Conservation (phyloP, 805 yeast genomes). For the Starmerella davenportii region DNA sequence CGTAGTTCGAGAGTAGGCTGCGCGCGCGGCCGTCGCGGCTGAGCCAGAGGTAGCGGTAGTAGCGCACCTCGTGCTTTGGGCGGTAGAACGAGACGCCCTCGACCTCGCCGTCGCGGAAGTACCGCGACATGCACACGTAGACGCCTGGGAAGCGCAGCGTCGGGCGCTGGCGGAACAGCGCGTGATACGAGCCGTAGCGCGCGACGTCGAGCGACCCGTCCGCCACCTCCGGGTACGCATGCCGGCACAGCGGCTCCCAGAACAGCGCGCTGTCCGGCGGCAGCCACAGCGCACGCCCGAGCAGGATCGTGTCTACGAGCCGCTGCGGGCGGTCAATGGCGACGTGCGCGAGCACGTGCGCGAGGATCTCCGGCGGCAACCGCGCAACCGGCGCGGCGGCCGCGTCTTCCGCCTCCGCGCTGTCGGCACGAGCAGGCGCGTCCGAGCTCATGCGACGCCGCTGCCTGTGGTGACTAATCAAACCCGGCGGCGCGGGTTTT, state of each 20-base stretch:
- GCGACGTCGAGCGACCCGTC: constrained; percentile 5
- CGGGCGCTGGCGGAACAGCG: constrained; percentile 49
- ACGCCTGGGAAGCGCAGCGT: constrained; percentile 65
- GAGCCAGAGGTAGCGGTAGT: constrained; percentile 71
- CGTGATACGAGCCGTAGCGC: constrained; percentile 24
- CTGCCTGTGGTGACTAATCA: too few species aligned
- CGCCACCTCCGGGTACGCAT: constrained; percentile 9
- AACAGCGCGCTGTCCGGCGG: constrained; percentile 14
- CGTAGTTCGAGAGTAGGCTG: constrained; percentile 49
- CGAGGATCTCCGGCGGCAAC: constrained; percentile 19
- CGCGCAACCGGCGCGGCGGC: too few species aligned
- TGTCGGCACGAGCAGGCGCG: too few species aligned
- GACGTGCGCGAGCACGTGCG: constrained; percentile 17
- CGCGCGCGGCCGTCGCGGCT: constrained; percentile 60
- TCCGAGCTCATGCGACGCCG: too few species aligned
- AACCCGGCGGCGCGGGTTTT: too few species aligned
- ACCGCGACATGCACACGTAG: constrained; percentile 70
- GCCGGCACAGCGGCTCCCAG: constrained; percentile 18
- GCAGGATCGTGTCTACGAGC: constrained; percentile 8
- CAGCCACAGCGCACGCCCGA: constrained; percentile 13
- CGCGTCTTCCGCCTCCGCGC: too few species aligned
- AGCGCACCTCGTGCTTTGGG: constrained; percentile 71
- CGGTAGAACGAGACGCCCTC: constrained; percentile 39
- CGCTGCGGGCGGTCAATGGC: constrained; percentile 13
- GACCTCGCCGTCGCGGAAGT: constrained; percentile 66